These are phyloP conservation scores for Metschnikowia arizonensis DNA, from an alignment of 805 yeast genomes.

Conservation along the genomic window DNA sequence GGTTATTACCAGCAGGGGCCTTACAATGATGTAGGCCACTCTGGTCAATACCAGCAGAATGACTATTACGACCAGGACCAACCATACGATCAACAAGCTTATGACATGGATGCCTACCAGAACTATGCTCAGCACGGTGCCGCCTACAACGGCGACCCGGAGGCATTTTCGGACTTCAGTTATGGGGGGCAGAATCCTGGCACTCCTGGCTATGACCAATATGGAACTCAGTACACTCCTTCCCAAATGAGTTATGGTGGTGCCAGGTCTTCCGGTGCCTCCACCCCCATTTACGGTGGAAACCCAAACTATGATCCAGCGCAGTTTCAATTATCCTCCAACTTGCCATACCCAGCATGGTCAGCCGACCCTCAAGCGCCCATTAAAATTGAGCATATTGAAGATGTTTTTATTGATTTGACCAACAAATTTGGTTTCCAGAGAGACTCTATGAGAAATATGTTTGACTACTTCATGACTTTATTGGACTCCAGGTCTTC, in stretches of 20 bases:
- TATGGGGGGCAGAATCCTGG: conserved; percentile 53
- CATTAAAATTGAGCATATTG: conserved; percentile 74
- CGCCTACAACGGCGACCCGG: conserved; percentile 47
- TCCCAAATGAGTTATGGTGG: conserved; percentile 86
- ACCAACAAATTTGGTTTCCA: conserved; percentile 85
- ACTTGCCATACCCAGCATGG: conserved; percentile 99
- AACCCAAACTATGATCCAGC: conserved; percentile 53
- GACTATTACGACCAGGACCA: conserved; percentile 49
- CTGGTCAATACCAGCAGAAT: conserved; percentile 30
- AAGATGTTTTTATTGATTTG: conserved; percentile 79
- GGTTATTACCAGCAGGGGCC: conserved; percentile 40
- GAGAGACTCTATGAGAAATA: conserved; percentile 88
- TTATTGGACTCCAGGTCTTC: conserved; percentile 78
- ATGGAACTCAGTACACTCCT: conserved; percentile 72
- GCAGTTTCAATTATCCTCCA: conserved; percentile 65
- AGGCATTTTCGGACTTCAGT: conserved; percentile 64
- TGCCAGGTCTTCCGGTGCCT: conserved; percentile 82
- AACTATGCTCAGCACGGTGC: conserved; percentile 26
- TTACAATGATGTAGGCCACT: conserved; percentile 31
- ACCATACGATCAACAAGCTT: conserved; percentile 49
- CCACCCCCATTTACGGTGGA: conserved; percentile 87
- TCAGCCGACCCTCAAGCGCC: conserved; percentile 93
- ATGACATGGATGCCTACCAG: conserved; percentile 46
- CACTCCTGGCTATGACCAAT: conserved; percentile 64
- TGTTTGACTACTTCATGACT: conserved; percentile 85